These are phyloP conservation scores for Diplodia seriata DNA, from an alignment of 2,329 filamentous ascomycete species.

Conservation along the genomic window DNA sequence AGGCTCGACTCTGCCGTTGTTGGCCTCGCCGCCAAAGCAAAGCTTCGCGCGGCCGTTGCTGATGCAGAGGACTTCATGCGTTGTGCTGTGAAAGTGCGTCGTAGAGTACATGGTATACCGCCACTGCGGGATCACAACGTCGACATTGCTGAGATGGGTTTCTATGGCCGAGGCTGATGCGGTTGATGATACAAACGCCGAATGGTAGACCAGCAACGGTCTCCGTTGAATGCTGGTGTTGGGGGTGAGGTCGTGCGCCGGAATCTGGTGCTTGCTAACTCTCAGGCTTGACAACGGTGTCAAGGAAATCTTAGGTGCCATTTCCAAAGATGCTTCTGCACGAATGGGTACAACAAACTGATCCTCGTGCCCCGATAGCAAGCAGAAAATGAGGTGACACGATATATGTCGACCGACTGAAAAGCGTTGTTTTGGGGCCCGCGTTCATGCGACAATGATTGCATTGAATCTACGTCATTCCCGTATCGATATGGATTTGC, in stretches of 20 bases:
- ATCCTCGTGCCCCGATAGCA: neutral
- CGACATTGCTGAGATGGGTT: slow-evolving; percentile 59
- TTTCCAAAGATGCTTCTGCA: neutral
- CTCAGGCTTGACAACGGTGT: slow-evolving; percentile 59
- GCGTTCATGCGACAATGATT: neutral
- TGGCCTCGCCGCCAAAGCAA: slow-evolving; percentile 71
- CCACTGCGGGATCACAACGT: slow-evolving; percentile 69
- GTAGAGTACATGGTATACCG: slow-evolving; percentile 71
- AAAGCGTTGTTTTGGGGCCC: neutral
- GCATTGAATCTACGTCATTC: slow-evolving; percentile 24
- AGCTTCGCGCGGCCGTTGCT: slow-evolving; percentile 64
- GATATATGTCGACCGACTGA: neutral
- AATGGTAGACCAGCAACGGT: slow-evolving; percentile 71
- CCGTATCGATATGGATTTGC: slow-evolving; percentile 25
- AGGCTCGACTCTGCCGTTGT: slow-evolving; percentile 63
- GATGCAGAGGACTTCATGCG: slow-evolving; percentile 71
- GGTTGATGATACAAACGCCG: slow-evolving; percentile 56
- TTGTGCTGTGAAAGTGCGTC: slow-evolving; percentile 71
- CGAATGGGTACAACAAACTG: neutral
- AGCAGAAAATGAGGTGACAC: neutral
- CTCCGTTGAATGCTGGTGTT: slow-evolving; percentile 70
- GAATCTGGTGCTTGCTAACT: slow-evolving; percentile 66
- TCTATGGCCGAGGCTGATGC: slow-evolving; percentile 61
- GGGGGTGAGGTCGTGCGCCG: slow-evolving; percentile 62
- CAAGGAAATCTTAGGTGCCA: slow-evolving; percentile 39